phyloP scores from a whole-genome alignment of 2,329 filamentous ascomycete species.

The Basipetospora sp. region DNA sequence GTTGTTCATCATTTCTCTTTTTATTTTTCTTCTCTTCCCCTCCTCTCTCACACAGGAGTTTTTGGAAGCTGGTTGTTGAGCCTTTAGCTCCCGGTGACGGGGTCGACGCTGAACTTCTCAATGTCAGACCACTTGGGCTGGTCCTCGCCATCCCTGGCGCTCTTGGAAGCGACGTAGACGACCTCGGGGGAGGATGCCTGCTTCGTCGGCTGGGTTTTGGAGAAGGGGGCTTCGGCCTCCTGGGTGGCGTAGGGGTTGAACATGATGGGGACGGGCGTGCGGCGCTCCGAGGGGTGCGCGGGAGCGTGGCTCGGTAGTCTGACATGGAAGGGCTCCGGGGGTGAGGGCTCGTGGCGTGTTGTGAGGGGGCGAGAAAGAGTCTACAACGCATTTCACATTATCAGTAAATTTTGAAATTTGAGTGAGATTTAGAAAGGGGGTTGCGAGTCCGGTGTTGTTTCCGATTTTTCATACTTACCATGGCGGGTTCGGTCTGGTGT shows the following conservation, averaged over 20 bases:
- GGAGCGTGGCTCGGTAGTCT: not conserved
- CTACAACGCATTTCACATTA: too few relatives aligned
- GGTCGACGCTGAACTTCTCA: conserved; percentile 4
- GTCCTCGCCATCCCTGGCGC: not conserved
- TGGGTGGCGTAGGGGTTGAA: not conserved
- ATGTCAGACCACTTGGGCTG: not conserved
- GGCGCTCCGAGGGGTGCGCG: not conserved
- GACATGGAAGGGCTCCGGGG: conserved; percentile 1
- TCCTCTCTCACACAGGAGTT: too few relatives aligned
- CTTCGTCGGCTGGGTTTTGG: not conserved
- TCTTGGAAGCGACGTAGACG: conserved; percentile 1
- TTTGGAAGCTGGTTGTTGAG: too few relatives aligned
- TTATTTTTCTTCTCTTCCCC: not conserved
- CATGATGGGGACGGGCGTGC: conserved; percentile 5
- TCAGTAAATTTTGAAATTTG: too few relatives aligned
- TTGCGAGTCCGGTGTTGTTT: not conserved
- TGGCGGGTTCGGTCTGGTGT: conserved; percentile 6
- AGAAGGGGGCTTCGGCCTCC: not conserved
- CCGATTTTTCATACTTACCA: too few relatives aligned
- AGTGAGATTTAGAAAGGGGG: too few relatives aligned
- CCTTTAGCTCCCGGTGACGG: too few relatives aligned
- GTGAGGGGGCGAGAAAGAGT: conserved; percentile 1
- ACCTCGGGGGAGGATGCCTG: not conserved
- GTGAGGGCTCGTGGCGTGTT: conserved; percentile 2
- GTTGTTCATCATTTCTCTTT: too few relatives aligned